Percentiles rank a stretch among this genome's conserved stretches.
These are phyloP conservation scores for Auriscalpium vulgare DNA, from an alignment of 768 basidiomycete species.

Conservation along the genomic window DNA sequence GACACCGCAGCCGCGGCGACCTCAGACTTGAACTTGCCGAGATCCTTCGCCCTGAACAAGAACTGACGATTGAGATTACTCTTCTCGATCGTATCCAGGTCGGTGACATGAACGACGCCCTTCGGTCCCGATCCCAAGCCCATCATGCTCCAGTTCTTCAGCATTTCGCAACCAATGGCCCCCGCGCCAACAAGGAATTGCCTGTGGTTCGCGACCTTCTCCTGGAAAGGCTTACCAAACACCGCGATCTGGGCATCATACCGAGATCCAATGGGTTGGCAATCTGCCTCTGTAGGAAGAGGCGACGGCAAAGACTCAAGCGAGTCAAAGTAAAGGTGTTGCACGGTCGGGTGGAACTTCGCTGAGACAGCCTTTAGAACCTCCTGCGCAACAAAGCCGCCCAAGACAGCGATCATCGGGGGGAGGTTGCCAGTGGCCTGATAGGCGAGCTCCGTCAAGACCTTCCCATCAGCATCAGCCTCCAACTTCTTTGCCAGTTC, in stretches of 20 bases:
- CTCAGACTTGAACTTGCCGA: conserved; percentile 96
- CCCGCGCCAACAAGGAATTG: conserved; percentile 99
- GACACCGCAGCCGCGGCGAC: conserved; percentile 85
- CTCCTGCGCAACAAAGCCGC: conserved; percentile 97
- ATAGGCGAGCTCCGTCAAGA: conserved; percentile 78
- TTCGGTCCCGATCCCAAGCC: conserved; percentile 76
- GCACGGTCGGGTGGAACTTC: conserved; percentile 96
- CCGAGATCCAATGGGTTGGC: conserved; percentile 71
- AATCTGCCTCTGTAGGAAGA: conserved; percentile 76
- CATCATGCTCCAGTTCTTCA: conserved; percentile 99
- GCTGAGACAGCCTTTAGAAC: conserved; percentile 94
- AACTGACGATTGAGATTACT: conserved; percentile 98
- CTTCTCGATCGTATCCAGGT: conserved; percentile 98
- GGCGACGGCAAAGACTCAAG: conserved; percentile 81
- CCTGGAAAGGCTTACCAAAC: conserved; percentile 89
- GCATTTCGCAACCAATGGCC: conserved; percentile 99
- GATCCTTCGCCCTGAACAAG: conserved; percentile 91
- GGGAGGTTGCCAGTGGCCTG: conserved; percentile 89
- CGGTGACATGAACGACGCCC: conserved; percentile 87
- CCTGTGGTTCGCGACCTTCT: conserved; percentile 80
- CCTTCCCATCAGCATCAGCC: conserved; percentile 69
- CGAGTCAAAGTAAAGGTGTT: conserved; percentile 95
- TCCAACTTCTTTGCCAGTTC: conserved; percentile 73
- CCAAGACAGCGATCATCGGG: conserved; percentile 87
- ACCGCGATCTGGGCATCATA: conserved; percentile 96